phyloP scores from a whole-genome alignment of 768 basidiomycete species.

The Suillus luteus region DNA sequence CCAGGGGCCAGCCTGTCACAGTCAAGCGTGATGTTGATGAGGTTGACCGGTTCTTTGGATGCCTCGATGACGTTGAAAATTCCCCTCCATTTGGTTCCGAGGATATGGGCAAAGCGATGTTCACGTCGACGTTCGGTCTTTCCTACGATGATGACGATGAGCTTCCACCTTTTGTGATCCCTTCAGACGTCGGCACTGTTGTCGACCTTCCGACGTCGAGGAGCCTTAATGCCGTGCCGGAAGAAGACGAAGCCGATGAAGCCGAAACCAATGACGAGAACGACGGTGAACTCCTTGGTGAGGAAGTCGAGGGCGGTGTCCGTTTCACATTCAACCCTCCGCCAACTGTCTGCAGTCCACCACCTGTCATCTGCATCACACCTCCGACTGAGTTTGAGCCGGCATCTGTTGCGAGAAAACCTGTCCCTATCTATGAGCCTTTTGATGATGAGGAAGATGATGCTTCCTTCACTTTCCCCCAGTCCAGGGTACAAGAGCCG shows the following conservation, averaged over 20 bases:
- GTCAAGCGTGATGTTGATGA: constrained; percentile 40
- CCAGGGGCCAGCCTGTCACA: constrained; percentile 34
- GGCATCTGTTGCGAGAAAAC: constrained; percentile 11
- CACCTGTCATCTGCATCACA: constrained; percentile 24
- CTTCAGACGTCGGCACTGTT: constrained; percentile 46
- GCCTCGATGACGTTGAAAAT: constrained; percentile 54
- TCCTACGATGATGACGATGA: constrained; percentile 45
- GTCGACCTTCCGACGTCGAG: constrained; percentile 31
- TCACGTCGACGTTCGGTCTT: constrained; percentile 52
- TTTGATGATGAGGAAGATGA: constrained; percentile 29
- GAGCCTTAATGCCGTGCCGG: constrained; percentile 42
- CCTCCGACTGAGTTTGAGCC: constrained; percentile 24
- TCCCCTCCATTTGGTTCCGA: constrained; percentile 45
- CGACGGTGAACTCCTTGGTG: constrained; percentile 57
- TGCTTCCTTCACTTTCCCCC: constrained; percentile 27
- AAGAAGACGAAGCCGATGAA: constrained; percentile 39
- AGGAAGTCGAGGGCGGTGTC: constrained; percentile 65
- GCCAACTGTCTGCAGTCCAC: constrained; percentile 32
- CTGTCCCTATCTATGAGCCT: constrained; percentile 11
- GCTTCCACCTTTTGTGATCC: constrained; percentile 50
- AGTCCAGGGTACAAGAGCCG: constrained; percentile 16
- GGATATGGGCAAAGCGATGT: constrained; percentile 62
- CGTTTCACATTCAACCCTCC: constrained; percentile 74
- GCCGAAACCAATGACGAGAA: constrained; percentile 36
- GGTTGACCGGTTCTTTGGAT: constrained; percentile 80